Evolutionary conservation across 164 flowering plant genomes (phyloP).

Genomic region (Piper betle): DNA sequence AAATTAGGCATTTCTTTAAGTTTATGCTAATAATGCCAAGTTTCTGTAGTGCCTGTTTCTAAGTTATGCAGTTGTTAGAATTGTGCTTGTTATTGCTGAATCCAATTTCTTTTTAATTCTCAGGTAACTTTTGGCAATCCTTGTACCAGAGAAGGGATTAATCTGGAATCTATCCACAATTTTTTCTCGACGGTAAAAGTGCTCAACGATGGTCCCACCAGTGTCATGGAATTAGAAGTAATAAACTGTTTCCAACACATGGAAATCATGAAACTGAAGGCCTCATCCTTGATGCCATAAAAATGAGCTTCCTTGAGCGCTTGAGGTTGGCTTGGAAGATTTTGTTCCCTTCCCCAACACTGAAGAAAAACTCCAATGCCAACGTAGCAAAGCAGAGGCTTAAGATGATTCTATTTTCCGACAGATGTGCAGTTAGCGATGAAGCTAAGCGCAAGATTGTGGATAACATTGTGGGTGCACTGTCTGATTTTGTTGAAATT

Average conservation of each 20-base stretch:
- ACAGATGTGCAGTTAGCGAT: conserved; percentile 90
- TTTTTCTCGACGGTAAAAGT: conserved; percentile 18
- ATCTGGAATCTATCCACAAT: conserved; percentile 18
- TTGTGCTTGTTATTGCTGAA: neutral
- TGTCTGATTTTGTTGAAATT: conserved; percentile 93
- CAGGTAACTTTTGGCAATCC: conserved; percentile 46
- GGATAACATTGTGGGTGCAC: conserved; percentile 56
- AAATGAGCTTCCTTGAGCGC: conserved; percentile 81
- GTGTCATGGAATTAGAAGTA: conserved; percentile 24
- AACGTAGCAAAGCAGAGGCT: conserved; percentile 86
- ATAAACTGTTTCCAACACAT: conserved; percentile 25
- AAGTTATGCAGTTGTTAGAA: no score
- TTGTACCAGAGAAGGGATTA: conserved; percentile 21
- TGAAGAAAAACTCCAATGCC: conserved; percentile 64
- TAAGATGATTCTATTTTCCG: conserved; percentile 97
- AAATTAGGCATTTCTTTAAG: no score
- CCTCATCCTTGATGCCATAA: conserved; percentile 56
- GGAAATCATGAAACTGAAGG: conserved; percentile 49
- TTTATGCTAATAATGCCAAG: neutral
- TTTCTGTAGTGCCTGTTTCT: neutral
- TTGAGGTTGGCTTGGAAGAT: conserved; percentile 89
- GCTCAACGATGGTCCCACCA: conserved; percentile 16
- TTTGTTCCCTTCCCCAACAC: conserved; percentile 51
- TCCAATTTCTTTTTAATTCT: neutral
- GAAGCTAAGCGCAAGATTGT: conserved; percentile 88